These are phyloP conservation scores for Didymella lethalis DNA, from an alignment of 2,329 filamentous ascomycete genomes.

Conservation along the genomic window DNA sequence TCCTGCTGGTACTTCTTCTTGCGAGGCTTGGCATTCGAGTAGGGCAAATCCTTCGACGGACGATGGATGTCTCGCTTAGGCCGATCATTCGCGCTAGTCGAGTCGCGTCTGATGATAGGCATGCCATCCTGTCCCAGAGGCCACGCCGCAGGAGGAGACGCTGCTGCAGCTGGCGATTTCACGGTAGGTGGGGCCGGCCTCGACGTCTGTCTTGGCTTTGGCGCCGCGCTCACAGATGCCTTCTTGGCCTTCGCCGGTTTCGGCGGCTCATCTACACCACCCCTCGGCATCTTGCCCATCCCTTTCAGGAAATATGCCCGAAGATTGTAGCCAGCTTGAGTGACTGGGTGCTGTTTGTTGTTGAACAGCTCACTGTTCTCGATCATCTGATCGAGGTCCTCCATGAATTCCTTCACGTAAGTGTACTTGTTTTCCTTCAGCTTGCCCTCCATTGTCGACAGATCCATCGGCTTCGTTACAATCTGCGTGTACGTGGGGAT, in stretches of 20 bases:
- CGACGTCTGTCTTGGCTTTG: conserved; percentile 58
- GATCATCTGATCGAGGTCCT: conserved; percentile 79
- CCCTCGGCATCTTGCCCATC: conserved; percentile 66
- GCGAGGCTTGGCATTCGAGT: conserved; percentile 81
- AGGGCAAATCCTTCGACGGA: conserved; percentile 89
- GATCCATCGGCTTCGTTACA: conserved; percentile 83
- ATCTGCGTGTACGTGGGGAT: conserved; percentile 78
- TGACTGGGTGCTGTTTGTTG: conserved; percentile 76
- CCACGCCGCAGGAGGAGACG: conserved; percentile 65
- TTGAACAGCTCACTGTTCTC: conserved; percentile 85
- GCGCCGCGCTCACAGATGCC: conserved; percentile 38
- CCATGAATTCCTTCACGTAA: conserved; percentile 74
- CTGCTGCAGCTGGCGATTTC: conserved; percentile 56
- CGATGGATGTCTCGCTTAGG: conserved; percentile 95
- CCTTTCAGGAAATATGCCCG: conserved; percentile 67
- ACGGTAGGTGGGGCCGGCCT: conserved; percentile 53
- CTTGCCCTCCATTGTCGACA: conserved; percentile 81
- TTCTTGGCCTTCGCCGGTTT: conserved; percentile 66
- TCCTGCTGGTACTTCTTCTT: conserved; percentile 90
- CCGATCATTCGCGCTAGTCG: conserved; percentile 76
- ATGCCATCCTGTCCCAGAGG: conserved; percentile 79
- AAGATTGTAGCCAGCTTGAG: conserved; percentile 70
- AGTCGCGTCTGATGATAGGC: conserved; percentile 85
- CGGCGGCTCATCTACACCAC: conserved; percentile 59
- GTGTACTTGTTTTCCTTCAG: conserved; percentile 75